Evolutionary conservation across 1,284 basidiomycete species (phyloP).

Genomic region (Tilletia setariae): DNA sequence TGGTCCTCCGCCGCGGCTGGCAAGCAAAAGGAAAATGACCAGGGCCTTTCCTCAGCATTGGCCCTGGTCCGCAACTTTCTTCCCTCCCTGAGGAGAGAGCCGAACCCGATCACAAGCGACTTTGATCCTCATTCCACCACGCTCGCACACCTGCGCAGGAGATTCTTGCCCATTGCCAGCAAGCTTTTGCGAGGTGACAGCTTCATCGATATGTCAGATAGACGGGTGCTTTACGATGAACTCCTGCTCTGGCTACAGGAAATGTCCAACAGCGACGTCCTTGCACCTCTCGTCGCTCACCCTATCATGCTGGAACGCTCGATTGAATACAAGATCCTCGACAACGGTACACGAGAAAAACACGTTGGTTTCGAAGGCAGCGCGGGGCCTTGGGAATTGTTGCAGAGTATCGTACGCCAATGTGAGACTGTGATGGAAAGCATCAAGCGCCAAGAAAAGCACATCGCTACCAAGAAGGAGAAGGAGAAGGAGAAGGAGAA

Average conservation of each 20-base stretch:
- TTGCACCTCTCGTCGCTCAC: conserved; percentile 58
- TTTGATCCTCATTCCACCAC: conserved; percentile 45
- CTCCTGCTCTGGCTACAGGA: conserved; percentile 84
- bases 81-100: neutral
- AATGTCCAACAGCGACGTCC: conserved; percentile 80
- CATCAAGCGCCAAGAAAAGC: neutral
- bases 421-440: conserved; percentile 67
- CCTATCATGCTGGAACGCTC: conserved; percentile 18
- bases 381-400: conserved; percentile 77
- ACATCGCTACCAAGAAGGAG: neutral
- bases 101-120: conserved; percentile 6
- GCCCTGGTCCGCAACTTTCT: conserved; percentile 1
- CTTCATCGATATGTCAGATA: conserved; percentile 83
- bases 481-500: neutral
- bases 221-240: conserved; percentile 78
- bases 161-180: conserved; percentile 80
- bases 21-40: conserved; percentile 17
- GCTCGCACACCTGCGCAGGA: conserved; percentile 77
- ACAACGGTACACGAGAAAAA: conserved; percentile 17
- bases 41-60: neutral
- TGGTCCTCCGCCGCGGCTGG: conserved; percentile 11
- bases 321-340: neutral
- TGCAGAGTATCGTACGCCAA: conserved; percentile 83
- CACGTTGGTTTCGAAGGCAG: conserved; percentile 79
- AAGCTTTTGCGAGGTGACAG: conserved; percentile 83